Evolutionary conservation across 2,329 filamentous ascomycete genomes (phyloP).

Genomic region (Paracorniculantispora psalliotae): DNA sequence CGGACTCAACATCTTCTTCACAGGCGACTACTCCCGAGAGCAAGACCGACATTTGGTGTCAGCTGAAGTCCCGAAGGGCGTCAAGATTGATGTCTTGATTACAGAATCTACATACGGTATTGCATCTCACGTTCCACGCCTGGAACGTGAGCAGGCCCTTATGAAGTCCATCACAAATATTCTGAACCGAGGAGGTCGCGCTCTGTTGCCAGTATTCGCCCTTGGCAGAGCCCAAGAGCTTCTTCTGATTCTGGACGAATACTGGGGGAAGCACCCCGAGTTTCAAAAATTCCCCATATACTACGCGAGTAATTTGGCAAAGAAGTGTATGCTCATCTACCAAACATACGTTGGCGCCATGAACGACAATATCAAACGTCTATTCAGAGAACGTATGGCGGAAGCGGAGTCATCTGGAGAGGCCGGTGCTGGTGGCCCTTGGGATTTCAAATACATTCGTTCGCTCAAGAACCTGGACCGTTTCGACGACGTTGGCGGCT

Average conservation of each 20-base stretch:
- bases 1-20: constrained; percentile 94
- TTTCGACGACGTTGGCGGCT: constrained; percentile 92
- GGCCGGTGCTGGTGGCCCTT: constrained; percentile 75
- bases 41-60: constrained; percentile 94
- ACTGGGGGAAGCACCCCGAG: constrained; percentile 86
- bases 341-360: constrained; percentile 97
- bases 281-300: constrained; percentile 92
- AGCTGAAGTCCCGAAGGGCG: constrained; percentile 78
- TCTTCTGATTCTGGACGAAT: constrained; percentile 91
- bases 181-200: constrained; percentile 84
- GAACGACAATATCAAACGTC: constrained; percentile 97
- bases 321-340: constrained; percentile 98
- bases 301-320: constrained; percentile 90
- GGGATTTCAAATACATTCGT: constrained; percentile 94
- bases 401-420: constrained; percentile 80
- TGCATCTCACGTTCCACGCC: constrained; percentile 82
- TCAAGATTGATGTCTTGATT: constrained; percentile 94
- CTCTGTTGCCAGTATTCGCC: constrained; percentile 92
- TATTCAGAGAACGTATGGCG: constrained; percentile 90
- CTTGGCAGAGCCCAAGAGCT: constrained; percentile 91
- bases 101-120: constrained; percentile 97
- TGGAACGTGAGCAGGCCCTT: constrained; percentile 86
- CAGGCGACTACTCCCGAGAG: constrained; percentile 93
- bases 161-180: constrained; percentile 95
- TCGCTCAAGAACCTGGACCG: constrained; percentile 88